Conservation (phyloP, 805 yeast genomes). For the Metschnikowia gelsemii region DNA sequence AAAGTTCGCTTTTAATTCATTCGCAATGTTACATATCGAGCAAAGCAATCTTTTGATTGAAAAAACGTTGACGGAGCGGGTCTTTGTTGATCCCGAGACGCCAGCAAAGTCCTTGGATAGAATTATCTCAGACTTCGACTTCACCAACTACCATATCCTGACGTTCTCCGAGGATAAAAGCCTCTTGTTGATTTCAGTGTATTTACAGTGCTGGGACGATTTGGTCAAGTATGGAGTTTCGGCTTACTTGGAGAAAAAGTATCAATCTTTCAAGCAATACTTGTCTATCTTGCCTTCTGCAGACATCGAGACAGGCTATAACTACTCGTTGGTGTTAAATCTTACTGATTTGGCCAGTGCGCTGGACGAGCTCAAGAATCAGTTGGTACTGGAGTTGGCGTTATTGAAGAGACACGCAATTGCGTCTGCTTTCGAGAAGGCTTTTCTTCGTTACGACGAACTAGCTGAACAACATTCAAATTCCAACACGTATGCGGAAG, state of each 20-base stretch:
- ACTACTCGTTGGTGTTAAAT: conserved; percentile 74
- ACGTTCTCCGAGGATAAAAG: conserved; percentile 73
- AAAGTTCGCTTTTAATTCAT: not conserved
- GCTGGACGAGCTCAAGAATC: conserved; percentile 48
- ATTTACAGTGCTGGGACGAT: conserved; percentile 76
- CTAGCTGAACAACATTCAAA: conserved; percentile 52
- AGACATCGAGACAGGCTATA: conserved; percentile 73
- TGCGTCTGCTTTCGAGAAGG: conserved; percentile 90
- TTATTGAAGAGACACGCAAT: conserved; percentile 80
- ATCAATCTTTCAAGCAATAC: conserved; percentile 37
- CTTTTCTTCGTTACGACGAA: conserved; percentile 75
- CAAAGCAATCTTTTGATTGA: conserved; percentile 80
- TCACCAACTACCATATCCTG: conserved; percentile 89
- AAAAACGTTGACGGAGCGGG: conserved; percentile 73
- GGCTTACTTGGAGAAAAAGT: conserved; percentile 51
- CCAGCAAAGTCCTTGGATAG: conserved; percentile 62
- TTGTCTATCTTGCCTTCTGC: conserved; percentile 30
- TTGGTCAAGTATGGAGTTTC: conserved; percentile 65
- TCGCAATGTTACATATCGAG: conserved; percentile 76
- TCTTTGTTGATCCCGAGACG: conserved; percentile 40
- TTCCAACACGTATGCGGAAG: conserved; percentile 44
- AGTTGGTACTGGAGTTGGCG: conserved; percentile 63
- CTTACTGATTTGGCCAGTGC: conserved; percentile 37
- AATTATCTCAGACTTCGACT: conserved; percentile 91
- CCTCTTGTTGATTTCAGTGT: conserved; percentile 62